These are phyloP conservation scores for Pseudocercospora macadamiae DNA, from an alignment of 2,329 filamentous ascomycete genomes.

Conservation along the genomic window DNA sequence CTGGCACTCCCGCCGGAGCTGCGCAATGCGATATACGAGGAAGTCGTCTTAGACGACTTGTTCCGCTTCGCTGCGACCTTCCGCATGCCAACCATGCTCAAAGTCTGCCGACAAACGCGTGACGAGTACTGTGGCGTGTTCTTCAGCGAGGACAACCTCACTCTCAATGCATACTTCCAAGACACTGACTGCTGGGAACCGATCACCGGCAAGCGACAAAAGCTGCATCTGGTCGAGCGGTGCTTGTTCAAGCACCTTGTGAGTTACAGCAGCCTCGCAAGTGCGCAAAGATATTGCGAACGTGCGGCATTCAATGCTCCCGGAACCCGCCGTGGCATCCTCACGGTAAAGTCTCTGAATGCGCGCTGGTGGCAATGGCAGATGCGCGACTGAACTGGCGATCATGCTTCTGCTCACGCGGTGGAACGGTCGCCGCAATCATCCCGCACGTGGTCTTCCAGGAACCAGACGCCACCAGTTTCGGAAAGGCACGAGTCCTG, in stretches of 20 bases:
- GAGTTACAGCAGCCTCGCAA: conserved; percentile 19
- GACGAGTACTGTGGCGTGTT: conserved; percentile 21
- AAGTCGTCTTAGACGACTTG: conserved; percentile 17
- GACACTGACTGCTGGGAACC: conserved; percentile 18
- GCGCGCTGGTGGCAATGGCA: conserved; percentile 18
- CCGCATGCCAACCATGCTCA: conserved; percentile 13
- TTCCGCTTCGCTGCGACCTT: conserved; percentile 18
- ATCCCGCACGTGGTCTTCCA: too few species aligned
- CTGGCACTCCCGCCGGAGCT: conserved; percentile 24
- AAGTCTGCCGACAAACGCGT: conserved; percentile 13
- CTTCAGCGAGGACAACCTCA: conserved; percentile 15
- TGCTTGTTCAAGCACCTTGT: conserved; percentile 17
- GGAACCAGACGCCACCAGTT: too few species aligned
- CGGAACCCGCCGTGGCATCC: conserved; percentile 6
- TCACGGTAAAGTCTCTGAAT: conserved; percentile 6
- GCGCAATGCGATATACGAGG: conserved; percentile 16
- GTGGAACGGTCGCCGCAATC: not conserved
- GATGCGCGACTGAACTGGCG: conserved; percentile 3
- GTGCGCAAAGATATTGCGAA: conserved; percentile 22
- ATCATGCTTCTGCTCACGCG: too few species aligned
- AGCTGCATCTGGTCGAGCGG: conserved; percentile 12
- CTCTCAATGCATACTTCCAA: conserved; percentile 16
- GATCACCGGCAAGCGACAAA: conserved; percentile 13
- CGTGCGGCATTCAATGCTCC: conserved; percentile 6
- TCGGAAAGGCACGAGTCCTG: too few species aligned